Base-by-base conservation (phyloP, 2,329 filamentous ascomycete genomes). In the Aspergillus awamori region DNA sequence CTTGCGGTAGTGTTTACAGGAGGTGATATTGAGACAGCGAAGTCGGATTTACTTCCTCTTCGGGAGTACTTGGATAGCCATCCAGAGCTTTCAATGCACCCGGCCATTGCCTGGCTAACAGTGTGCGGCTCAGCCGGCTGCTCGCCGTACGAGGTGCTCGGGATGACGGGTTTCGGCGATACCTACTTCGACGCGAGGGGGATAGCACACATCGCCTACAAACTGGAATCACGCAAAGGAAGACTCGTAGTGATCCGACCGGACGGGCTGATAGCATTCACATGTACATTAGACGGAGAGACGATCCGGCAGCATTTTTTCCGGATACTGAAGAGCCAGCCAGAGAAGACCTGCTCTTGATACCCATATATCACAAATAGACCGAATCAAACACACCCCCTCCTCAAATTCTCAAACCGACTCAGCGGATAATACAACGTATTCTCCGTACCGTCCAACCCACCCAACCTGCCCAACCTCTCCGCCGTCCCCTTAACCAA, bases 351-450 rank as follows among this genome's bases (percentile, higher is more conserved):
- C 24, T 2, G 4, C 13, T 22, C 0, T 1, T 11, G 11, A 47
- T 26, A 48, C 6, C 0, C 7, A 49, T n/a, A 48, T n/a, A 48
- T 8, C 8, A 30, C 8, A 30, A 30, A 30, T 11, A 30, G 28
- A 30, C 15, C 6, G 8, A 8, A 24, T 8, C 22, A 56, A 6
- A 36, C 53, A 38, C 45, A 47, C 17, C 39, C 53, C 17, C 39
- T 24, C 39, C 52, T 24, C 33, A 60, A 15, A 69, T 87, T 87
- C 28, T 84, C 82, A 65, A 81, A 87, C 67, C 80, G 77, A 26
- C 80, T 84, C 51, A 80, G 72, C 1, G 84, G 84, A 69, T 85
- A 87, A 26, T 75, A 69, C 57, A 85, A 67, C 54, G 76, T 74
- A 65, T 87, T 87, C 59, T 75, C 59, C 30, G 67, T 72, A 26